Evolutionary conservation across 371 early-diverging fungal genomes (phyloP).

Genomic region (Zychaea mexicana): DNA sequence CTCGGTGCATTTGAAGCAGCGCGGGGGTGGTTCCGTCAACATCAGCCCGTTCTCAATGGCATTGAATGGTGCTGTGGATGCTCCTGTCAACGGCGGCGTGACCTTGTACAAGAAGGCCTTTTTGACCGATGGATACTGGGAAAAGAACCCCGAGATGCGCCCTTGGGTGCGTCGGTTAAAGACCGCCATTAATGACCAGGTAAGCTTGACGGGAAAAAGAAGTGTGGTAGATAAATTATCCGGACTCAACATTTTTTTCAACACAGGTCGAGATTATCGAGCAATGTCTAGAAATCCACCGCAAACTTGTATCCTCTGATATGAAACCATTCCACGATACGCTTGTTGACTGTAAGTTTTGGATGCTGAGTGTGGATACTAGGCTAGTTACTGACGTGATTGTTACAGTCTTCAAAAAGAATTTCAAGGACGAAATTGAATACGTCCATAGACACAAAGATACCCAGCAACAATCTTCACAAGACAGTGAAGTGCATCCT

Average conservation of each 20-base stretch:
- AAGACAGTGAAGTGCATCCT: conserved; percentile 8
- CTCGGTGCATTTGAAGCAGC: conserved; percentile 23
- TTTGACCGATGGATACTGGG: conserved; percentile 48
- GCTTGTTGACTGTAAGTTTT: conserved; percentile 60
- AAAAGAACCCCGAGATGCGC: conserved; percentile 49
- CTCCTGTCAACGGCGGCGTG: conserved; percentile 87
- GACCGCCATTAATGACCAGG: conserved; percentile 70
- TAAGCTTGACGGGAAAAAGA: conserved; percentile 18
- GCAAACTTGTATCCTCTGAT: conserved; percentile 59
- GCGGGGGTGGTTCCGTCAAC: conserved; percentile 39
- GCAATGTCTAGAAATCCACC: conserved; percentile 67
- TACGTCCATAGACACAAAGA: conserved; percentile 31
- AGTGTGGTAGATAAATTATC: background rate
- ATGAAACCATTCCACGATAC: conserved; percentile 81
- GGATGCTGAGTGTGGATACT: background rate
- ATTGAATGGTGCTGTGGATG: conserved; percentile 83
- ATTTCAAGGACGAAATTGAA: conserved; percentile 69
- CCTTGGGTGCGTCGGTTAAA: conserved; percentile 53
- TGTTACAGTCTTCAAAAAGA: conserved; percentile 63
- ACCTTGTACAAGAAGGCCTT: conserved; percentile 78
- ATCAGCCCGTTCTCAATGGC: conserved; percentile 81
- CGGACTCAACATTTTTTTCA: background rate
- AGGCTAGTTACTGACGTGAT: background rate
- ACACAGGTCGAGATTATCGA: conserved; percentile 63
- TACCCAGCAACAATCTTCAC: conserved; percentile 16